A percentile compares a stretch with the other conserved stretches of the same genome.
Conservation (phyloP, 2,329 filamentous ascomycete genomes). For the Apiospora pterosperma region DNA sequence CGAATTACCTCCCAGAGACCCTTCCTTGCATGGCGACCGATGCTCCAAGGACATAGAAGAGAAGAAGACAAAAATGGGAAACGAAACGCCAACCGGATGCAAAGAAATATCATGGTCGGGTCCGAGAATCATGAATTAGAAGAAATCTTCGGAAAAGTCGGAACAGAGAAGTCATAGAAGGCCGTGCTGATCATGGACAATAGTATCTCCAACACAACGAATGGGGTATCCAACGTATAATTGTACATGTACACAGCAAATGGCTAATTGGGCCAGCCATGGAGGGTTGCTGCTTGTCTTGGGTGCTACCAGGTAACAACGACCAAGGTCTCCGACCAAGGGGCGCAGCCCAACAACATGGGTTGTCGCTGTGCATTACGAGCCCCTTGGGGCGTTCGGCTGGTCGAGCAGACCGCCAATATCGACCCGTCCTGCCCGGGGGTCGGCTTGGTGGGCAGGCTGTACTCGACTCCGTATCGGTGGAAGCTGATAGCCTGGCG, state of each 20-base stretch:
- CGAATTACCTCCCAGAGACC: neutral
- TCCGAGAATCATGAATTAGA: conserved; percentile 2
- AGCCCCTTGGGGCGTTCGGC: conserved; percentile 31
- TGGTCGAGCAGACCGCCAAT: conserved; percentile 61
- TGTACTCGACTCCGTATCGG: conserved; percentile 35
- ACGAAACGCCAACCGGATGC: neutral
- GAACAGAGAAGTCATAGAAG: conserved; percentile 1
- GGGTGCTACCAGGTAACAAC: neutral
- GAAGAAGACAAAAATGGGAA: neutral
- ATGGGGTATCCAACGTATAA: conserved; percentile 24
- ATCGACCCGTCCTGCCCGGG: conserved; percentile 50
- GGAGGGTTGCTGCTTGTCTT: neutral
- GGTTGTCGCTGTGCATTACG: neutral
- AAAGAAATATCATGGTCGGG: neutral
- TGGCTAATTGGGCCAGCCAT: neutral
- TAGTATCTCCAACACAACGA: conserved; percentile 28
- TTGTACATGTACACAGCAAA: conserved; percentile 5
- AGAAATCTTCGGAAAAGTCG: conserved; percentile 3
- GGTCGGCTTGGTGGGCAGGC: conserved; percentile 19
- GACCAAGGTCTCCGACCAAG: neutral
- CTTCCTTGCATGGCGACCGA: neutral
- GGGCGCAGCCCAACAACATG: neutral
- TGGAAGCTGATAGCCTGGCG: conserved; percentile 35
- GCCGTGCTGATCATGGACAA: conserved; percentile 25
- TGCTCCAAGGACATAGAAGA: neutral